Evolutionary conservation across 176 grass and related monocot genomes (phyloP).

Genomic region (Hyparrhenia diplandra): DNA sequence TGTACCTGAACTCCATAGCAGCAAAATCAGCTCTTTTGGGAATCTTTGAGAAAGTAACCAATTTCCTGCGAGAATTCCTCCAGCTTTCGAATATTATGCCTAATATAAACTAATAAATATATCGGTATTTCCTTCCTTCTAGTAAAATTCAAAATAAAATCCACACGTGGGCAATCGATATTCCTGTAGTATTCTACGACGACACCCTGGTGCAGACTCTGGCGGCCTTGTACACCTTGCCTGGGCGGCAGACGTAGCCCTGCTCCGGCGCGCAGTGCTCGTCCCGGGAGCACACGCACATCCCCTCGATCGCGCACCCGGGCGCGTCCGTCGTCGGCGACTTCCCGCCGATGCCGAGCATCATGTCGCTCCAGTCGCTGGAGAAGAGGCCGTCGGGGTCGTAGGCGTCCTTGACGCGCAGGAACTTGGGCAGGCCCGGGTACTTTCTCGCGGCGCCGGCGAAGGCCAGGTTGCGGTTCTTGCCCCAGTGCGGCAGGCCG

Average conservation of each 20-base stretch:
- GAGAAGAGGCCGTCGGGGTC: constrained; percentile 58
- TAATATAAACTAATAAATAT: background rate
- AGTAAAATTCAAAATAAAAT: background rate
- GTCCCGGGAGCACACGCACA: constrained; percentile 60
- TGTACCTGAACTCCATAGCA: too few species aligned
- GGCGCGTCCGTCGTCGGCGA: constrained; percentile 2
- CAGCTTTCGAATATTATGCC: too few species aligned
- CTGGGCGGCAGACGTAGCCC: constrained; percentile 48
- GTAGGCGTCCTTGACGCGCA: constrained; percentile 36
- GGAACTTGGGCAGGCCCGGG: background rate
- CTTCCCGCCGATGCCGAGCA: constrained; percentile 45
- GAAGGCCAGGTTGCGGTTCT: constrained; percentile 73
- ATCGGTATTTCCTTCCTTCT: background rate
- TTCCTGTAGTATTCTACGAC: background rate
- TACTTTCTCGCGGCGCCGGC: constrained; percentile 39
- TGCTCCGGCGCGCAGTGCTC: constrained; percentile 59
- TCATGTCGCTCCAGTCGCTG: constrained; percentile 56
- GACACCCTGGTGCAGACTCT: constrained; percentile 46
- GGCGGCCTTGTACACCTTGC: constrained; percentile 53
- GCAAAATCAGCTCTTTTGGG: too few species aligned
- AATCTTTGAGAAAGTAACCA: too few species aligned
- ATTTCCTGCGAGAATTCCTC: too few species aligned
- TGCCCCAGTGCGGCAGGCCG: constrained; percentile 70
- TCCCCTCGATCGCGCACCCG: constrained; percentile 60
- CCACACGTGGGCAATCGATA: background rate